Conservation (phyloP, 345 rosid genomes). For the Salix arbutifolia region DNA sequence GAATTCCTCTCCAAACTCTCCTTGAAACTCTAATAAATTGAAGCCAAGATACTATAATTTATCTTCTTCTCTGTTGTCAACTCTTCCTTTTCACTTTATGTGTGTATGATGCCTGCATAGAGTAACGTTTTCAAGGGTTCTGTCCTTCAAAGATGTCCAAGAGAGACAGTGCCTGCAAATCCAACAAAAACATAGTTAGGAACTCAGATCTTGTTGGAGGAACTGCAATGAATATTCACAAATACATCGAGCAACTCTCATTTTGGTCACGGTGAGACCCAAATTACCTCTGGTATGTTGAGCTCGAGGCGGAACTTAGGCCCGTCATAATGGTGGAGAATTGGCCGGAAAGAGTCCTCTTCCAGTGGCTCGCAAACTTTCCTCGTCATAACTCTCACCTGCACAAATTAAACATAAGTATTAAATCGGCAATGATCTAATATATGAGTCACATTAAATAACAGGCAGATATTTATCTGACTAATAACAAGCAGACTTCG, state of each 20-base stretch:
- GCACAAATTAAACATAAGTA: not conserved
- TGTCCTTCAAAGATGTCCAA: slow-evolving; percentile 79
- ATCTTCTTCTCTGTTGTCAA: not conserved
- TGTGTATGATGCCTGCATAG: slow-evolving; percentile 8
- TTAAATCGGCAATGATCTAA: not conserved
- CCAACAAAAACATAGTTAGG: not conserved
- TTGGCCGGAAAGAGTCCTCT: slow-evolving; percentile 97
- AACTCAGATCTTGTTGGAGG: not conserved
- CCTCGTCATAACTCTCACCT: slow-evolving; percentile 78
- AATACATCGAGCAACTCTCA: not conserved
- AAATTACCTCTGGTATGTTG: slow-evolving; percentile 78
- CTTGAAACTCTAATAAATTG: not conserved
- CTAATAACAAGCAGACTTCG: not conserved
- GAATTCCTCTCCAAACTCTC: not conserved
- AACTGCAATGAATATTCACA: not conserved
- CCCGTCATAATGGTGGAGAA: slow-evolving; percentile 96
- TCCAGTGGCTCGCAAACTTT: slow-evolving; percentile 83
- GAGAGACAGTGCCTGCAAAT: slow-evolving; percentile 71
- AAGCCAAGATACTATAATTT: not conserved
- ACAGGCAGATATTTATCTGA: not conserved
- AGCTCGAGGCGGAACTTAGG: slow-evolving; percentile 98
- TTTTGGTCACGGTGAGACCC: not conserved
- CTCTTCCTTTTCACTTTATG: not conserved
- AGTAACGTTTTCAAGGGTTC: slow-evolving; percentile 31
- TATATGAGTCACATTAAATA: not conserved